These are phyloP conservation scores for Priceomyces castillae DNA, from an alignment of 805 yeast species.

Conservation along the genomic window DNA sequence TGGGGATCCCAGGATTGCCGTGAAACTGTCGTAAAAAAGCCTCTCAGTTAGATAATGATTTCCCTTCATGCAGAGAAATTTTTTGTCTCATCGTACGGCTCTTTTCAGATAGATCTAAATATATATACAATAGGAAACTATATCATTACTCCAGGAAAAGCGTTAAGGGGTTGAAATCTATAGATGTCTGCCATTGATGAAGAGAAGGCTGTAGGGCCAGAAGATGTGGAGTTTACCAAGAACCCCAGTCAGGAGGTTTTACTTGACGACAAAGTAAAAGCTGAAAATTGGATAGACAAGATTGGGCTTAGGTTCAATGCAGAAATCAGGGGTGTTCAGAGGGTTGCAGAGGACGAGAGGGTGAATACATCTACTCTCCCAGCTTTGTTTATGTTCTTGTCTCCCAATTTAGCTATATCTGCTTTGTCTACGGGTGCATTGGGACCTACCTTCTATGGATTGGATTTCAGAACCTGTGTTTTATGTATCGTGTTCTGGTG, in stretches of 20 bases:
- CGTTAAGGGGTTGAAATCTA: background rate
- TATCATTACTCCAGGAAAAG: background rate
- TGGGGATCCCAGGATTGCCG: no score
- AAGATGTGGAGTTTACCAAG: background rate
- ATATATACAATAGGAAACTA: background rate
- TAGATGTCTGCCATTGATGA: constrained; percentile 1
- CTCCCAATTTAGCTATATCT: constrained; percentile 36
- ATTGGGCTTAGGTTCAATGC: constrained; percentile 25
- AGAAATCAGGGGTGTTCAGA: constrained; percentile 27
- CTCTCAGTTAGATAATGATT: background rate
- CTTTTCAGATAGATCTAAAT: background rate
- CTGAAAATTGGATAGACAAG: constrained; percentile 19
- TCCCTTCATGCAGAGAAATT: background rate
- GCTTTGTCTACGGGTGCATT: constrained; percentile 37
- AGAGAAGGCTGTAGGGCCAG: constrained; percentile 2
- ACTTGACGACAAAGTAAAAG: background rate
- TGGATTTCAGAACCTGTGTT: constrained; percentile 33
- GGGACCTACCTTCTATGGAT: constrained; percentile 30
- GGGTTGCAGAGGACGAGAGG: constrained; percentile 26
- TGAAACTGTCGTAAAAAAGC: no score
- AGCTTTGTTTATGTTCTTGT: constrained; percentile 25
- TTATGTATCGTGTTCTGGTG: constrained; percentile 31
- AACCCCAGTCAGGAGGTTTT: background rate
- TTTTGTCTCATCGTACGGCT: background rate
- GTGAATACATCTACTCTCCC: constrained; percentile 15